Evolutionary conservation across 1,284 basidiomycete genomes (phyloP).

Genomic region (Cryptococcus wingfieldii): DNA sequence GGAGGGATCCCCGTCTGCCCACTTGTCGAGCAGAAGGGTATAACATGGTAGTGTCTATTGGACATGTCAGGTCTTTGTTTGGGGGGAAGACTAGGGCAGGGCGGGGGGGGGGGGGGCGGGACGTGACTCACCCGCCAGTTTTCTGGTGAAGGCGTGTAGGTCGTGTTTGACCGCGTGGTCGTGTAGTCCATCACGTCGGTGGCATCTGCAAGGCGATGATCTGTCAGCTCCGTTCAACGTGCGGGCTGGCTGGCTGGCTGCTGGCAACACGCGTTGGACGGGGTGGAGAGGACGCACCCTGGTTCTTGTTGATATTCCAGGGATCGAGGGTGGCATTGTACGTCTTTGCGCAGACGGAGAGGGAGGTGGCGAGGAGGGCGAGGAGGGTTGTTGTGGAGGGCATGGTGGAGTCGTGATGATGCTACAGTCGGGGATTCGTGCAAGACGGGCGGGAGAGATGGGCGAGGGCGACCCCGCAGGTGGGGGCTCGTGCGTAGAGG

Average conservation of each 20-base stretch:
- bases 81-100: background rate
- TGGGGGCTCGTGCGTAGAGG: background rate
- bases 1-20: constrained; percentile 80
- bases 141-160: constrained; percentile 70
- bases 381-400: background rate
- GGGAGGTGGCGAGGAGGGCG: constrained; percentile 9
- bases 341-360: constrained; percentile 11
- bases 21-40: constrained; percentile 84
- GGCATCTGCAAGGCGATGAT: constrained; percentile 53
- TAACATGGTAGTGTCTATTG: constrained; percentile 64
- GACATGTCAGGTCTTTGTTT: background rate
- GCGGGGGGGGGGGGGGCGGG: background rate
- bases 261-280: background rate
- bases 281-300: constrained; percentile 46
- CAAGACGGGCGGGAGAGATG: background rate
- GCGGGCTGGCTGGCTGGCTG: background rate
- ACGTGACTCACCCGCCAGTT: constrained; percentile 67
- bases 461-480: constrained; percentile 7
- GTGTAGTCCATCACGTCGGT: constrained; percentile 65
- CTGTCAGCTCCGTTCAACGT: background rate
- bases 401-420: background rate
- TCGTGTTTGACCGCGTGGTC: constrained; percentile 56
- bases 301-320: constrained; percentile 81
- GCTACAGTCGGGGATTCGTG: background rate
- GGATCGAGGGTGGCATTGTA: constrained; percentile 70